A percentile compares a stretch with the other conserved stretches of the same genome.
phyloP scores from a whole-genome alignment of 164 flowering plant species.

The Nelumbo lutea region DNA sequence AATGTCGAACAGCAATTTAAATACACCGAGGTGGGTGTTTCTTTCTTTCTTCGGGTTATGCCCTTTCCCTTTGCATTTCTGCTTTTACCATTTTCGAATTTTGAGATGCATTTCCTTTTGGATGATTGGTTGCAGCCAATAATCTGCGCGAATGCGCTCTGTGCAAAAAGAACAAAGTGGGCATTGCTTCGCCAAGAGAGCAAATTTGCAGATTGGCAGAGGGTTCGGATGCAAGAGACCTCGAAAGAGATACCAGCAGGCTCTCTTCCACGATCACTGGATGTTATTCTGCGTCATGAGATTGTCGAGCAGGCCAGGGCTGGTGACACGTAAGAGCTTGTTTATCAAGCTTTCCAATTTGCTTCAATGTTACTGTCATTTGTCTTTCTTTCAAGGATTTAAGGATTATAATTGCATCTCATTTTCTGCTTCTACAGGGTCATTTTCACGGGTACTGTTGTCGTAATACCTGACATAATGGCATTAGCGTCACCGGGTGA shows the following conservation, averaged over 20 bases:
- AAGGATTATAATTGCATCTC: conserved; percentile 1
- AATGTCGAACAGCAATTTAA: conserved; percentile 96
- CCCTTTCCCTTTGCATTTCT: not conserved
- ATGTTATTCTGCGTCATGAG: conserved; percentile 95
- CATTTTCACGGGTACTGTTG: conserved; percentile 88
- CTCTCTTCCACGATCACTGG: conserved; percentile 92
- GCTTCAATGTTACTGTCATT: not conserved
- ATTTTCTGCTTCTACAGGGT: conserved; percentile 41
- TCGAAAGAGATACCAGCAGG: conserved; percentile 98
- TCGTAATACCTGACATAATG: conserved; percentile 91
- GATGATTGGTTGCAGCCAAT: conserved; percentile 57
- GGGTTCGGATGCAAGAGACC: conserved; percentile 96
- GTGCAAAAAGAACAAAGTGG: conserved; percentile 62
- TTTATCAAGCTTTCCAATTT: not conserved
- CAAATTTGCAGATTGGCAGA: conserved; percentile 98
- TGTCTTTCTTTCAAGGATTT: conserved; percentile 2
- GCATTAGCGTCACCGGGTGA: conserved; percentile 97
- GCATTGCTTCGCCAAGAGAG: conserved; percentile 89
- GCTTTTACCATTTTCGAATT: not conserved
- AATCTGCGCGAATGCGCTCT: conserved; percentile 67
- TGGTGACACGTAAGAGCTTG: conserved; percentile 78
- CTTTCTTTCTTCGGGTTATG: not conserved
- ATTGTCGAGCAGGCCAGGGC: conserved; percentile 99
- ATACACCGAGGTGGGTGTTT: conserved; percentile 70
- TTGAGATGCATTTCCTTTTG: not conserved